Evolutionary conservation across 192 early-diverging fungal species (phyloP), one percentile per base, ranked within the genome.

Genomic region (Backusella mclennaniae): DNA sequence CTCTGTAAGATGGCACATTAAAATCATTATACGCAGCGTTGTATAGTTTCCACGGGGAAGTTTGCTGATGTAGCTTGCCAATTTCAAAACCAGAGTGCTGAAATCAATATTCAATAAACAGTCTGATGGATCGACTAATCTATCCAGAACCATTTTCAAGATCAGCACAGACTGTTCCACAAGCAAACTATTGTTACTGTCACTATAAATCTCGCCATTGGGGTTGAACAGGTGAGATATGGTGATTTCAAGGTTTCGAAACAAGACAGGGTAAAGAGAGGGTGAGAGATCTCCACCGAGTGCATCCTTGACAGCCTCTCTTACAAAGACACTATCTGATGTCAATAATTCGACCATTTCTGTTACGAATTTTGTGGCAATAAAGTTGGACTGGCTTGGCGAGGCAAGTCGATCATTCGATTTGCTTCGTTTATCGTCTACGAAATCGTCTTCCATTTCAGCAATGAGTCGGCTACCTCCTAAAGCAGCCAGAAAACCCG

Each of bases 241-340:
- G 31, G 88, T 85, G 5, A 72, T 80, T 44, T 88, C 86, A 67
- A 92, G 74, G 52, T 88, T 83, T 42, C 80, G 79, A 66, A 93
- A 88, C 12, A 93, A 75, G 6, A 89, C 83, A 21, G 85, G 83
- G 69, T 93, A 95, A 26, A 96, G 75, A 5, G 85, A 82, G 9
- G 87, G 85, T 23, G 85, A 85, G 19, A 96, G 83, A 67, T 95
- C 94, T n/a, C 76, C 77, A 14, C 94, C 95, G 21, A 96, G 78
- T 21, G 91, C 89, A 52, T 96, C 93, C 69, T 91, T 92, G 6
- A 91, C 89, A 38, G 84, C 85, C 79, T 95, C 94, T 19, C 95
- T 86, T 14, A 96, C 85, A 44, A 89, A 81, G 6, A 90, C 86
- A 52, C 89, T 91, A 73, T 96, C 93, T 26, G 85, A 91, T 1